These are phyloP conservation scores for Agrocybe chaxingu DNA, from an alignment of 768 basidiomycete species.

Conservation along the genomic window DNA sequence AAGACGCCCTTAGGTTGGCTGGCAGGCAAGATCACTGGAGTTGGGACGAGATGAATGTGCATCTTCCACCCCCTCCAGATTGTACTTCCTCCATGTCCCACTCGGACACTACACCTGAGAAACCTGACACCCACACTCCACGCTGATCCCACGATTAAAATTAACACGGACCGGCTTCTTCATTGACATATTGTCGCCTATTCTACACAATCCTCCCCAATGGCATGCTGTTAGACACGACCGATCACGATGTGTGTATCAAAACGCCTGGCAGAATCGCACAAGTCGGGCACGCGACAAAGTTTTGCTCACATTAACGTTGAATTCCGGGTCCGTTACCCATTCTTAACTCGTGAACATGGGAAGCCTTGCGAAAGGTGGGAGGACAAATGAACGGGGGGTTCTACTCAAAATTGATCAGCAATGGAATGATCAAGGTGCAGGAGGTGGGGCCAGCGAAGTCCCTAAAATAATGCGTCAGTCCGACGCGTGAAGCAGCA, in stretches of 20 bases:
- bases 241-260: no score
- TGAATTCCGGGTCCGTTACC: background rate
- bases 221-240: no score
- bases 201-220: no score
- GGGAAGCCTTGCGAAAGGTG: background rate
- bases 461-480: conserved; percentile 26
- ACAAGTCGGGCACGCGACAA: no score
- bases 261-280: no score
- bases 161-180: background rate
- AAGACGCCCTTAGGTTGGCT: conserved; percentile 80
- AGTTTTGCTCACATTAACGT: background rate
- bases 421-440: conserved; percentile 16
- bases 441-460: conserved; percentile 31
- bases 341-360: background rate
- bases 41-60: conserved; percentile 42
- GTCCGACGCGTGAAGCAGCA: background rate
- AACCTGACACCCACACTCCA: background rate
- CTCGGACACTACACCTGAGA: background rate
- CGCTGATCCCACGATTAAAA: background rate
- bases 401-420: background rate
- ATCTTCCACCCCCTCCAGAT: background rate
- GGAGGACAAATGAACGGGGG: background rate
- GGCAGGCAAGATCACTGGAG: conserved; percentile 69
- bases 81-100: conserved; percentile 1
- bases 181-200: background rate